These are phyloP conservation scores for Pichia sp. DNA, from an alignment of 1,139 yeast genomes.

Conservation along the genomic window DNA sequence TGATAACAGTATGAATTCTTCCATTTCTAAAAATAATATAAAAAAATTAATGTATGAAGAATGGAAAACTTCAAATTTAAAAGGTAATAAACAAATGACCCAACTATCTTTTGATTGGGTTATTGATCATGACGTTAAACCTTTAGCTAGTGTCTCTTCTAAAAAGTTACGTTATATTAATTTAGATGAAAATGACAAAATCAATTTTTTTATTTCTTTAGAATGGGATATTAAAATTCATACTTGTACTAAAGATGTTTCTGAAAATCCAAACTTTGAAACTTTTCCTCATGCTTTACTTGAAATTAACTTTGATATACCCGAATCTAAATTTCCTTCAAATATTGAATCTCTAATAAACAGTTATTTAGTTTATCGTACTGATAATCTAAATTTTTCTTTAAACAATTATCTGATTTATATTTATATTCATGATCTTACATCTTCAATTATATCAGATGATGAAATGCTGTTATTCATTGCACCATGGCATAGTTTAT, in stretches of 20 bases:
- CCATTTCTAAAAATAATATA: constrained; percentile 6
- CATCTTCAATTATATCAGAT: constrained; percentile 19
- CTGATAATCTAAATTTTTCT: constrained; percentile 31
- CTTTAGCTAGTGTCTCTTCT: constrained; percentile 38
- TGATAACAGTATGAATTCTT: constrained; percentile 14
- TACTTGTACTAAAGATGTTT: constrained; percentile 4
- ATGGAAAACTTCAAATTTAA: constrained; percentile 21
- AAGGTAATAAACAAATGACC: constrained; percentile 35
- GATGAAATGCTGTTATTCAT: constrained; percentile 22
- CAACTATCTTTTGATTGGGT: constrained; percentile 49
- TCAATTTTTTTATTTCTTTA: constrained; percentile 35
- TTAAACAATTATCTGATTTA: constrained; percentile 30
- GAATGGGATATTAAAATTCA: constrained; percentile 29
- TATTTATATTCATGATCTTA: constrained; percentile 22
- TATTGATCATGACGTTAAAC: constrained; percentile 43
- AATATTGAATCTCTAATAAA: constrained; percentile 31
- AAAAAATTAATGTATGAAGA: constrained; percentile 12
- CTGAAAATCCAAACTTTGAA: constrained; percentile 13
- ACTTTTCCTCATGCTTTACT: constrained; percentile 43
- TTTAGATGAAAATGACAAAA: constrained; percentile 37
- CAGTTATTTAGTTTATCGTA: constrained; percentile 33
- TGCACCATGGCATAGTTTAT: constrained; percentile 32
- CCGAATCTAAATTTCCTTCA: constrained; percentile 29
- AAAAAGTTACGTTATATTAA: constrained; percentile 43
- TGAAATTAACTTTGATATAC: constrained; percentile 40